Evolutionary conservation across 176 grass and related monocot species (phyloP).

Genomic region (Sorghum bicolor): DNA sequence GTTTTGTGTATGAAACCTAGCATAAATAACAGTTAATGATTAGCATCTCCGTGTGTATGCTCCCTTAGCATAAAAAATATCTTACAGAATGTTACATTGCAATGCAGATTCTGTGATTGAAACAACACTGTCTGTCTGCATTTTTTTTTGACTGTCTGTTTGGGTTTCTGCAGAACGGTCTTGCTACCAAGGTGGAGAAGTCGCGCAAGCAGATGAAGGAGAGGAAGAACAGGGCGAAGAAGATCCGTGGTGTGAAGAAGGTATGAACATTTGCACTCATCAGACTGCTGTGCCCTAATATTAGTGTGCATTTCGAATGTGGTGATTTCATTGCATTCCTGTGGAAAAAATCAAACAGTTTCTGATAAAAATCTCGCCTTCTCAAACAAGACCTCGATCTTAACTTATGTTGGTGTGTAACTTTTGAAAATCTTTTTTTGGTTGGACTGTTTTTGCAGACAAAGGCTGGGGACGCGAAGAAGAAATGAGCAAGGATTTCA

Average conservation of each 20-base stretch:
- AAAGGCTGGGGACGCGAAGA: slow-evolving; percentile 89
- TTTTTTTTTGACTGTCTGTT: background rate
- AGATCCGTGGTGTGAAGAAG: slow-evolving; percentile 96
- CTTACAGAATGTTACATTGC: background rate
- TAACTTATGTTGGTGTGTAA: background rate
- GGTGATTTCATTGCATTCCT: too few relatives aligned
- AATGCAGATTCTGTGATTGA: background rate
- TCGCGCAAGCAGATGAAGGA: slow-evolving; percentile 98
- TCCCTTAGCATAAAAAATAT: background rate
- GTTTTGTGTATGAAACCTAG: background rate
- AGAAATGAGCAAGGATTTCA: slow-evolving; percentile 51
- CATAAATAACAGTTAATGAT: background rate
- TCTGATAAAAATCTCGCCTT: background rate
- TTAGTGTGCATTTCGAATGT: background rate
- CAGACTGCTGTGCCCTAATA: background rate
- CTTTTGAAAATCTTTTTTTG: background rate
- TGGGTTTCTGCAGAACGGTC: slow-evolving; percentile 53
- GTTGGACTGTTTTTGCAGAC: slow-evolving; percentile 41
- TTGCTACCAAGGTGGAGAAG: slow-evolving; percentile 96
- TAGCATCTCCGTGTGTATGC: background rate
- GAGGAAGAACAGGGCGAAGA: slow-evolving; percentile 94
- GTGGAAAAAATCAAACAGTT: background rate
- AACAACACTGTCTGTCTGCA: background rate
- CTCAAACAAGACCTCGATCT: background rate
- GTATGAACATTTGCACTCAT: background rate